A percentile compares a stretch with the other conserved stretches of the same genome.
phyloP scores from a whole-genome alignment of 2,329 filamentous ascomycete species.

The Daldinia sp. region DNA sequence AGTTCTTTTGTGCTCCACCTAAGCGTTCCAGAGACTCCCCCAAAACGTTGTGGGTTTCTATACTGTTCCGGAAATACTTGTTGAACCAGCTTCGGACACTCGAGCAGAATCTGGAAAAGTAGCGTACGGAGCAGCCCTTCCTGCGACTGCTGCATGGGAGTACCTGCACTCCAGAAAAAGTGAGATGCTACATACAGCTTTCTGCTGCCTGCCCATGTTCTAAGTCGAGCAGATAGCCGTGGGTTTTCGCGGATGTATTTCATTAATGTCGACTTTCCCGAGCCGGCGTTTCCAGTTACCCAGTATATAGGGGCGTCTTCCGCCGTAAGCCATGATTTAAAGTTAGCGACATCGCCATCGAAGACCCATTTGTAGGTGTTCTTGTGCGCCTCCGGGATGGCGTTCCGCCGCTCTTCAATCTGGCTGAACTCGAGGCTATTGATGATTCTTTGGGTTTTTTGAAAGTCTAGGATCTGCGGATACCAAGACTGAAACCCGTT shows the following conservation, averaged over 20 bases:
- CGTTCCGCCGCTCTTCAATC: slow-evolving; percentile 5
- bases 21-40: not conserved
- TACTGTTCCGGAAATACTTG: not conserved
- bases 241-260: slow-evolving; percentile 11
- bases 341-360: slow-evolving; percentile 6
- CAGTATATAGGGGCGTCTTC: slow-evolving; percentile 11
- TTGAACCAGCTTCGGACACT: slow-evolving; percentile 2
- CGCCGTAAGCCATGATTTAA: slow-evolving; percentile 1
- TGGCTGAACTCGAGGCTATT: slow-evolving; percentile 2
- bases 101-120: slow-evolving; percentile 14
- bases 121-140: slow-evolving; percentile 12
- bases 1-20: slow-evolving; percentile 5
- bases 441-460: slow-evolving; percentile 6
- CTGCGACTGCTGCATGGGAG: slow-evolving; percentile 19
- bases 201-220: not conserved
- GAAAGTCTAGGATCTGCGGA: slow-evolving; percentile 6
- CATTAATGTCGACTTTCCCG: slow-evolving; percentile 24
- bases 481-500: not conserved
- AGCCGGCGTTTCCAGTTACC: slow-evolving; percentile 19
- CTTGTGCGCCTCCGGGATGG: slow-evolving; percentile 1
- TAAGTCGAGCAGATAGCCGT: not conserved
- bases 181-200: slow-evolving; percentile 5
- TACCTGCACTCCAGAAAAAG: slow-evolving; percentile 23
- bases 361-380: slow-evolving; percentile 14
- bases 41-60: not conserved